Evolutionary conservation across 2,329 filamentous ascomycete species (phyloP), one percentile per base, ranked within the genome.

Genomic region (Colletotrichum graminicola): DNA sequence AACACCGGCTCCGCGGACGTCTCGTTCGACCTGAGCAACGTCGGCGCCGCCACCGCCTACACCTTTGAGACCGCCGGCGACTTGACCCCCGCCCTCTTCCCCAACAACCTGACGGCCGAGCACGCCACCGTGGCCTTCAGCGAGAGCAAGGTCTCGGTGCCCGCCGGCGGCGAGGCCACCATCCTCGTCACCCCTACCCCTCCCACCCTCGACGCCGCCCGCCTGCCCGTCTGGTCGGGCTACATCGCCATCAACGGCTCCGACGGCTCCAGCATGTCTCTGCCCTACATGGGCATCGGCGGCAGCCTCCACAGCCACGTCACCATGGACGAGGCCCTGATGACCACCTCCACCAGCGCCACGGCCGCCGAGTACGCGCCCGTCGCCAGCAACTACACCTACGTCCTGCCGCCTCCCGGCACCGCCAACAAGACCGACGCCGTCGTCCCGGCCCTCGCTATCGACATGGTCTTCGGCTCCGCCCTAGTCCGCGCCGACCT

Each of bases 21-120:
- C 61, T 86, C 85, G 7, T 90, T 89, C 78, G 80, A 82, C 10
- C 79, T 92, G 14, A 82, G 82, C 34, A 82, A 89, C 71, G 78
- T 84, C 8, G 83, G 84, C 2, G 84, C 88, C 16, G 79, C 84
- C 16, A 88, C 88, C 3, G 84, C 85, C 65, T 90, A 90, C 77
- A 87, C 89, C 0, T 85, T 84, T 74, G 79, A 82, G 1, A 75
- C 75, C 34, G 74, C 77, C 2, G 76, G 72, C 43, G 75, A 76
- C 36, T 81, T 81, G 52, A 79, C 79, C 56, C 82, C 85, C 0
- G 77, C 78, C 14, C 21, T 66, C 0, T 88, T 87, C 74, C 86
- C 87, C 34, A 86, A 84, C 39, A 80, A 85, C 11, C 77, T 84
- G 7, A 76, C 80, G 1, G 74, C 77, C n/a, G 77, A 79, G 34